Percentiles rank a stretch among this genome's conserved stretches.
Conservation (phyloP, 139 green algal species). For the Chlamydomonas sphaeroides region DNA sequence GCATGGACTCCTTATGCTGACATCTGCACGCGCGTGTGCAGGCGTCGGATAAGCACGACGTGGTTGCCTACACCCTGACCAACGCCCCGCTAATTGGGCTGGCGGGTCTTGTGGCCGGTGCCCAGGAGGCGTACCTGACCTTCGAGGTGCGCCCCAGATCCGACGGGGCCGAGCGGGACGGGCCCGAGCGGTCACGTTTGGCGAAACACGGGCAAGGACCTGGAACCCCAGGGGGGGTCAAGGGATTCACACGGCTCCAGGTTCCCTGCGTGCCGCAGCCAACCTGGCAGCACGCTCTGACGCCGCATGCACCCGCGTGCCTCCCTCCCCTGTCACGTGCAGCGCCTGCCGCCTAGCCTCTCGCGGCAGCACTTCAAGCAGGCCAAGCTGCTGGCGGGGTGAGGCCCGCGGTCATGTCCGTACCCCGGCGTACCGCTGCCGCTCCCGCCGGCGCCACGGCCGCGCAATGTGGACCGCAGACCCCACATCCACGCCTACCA, state of each 20-base stretch:
- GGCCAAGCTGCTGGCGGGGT: slow-evolving; percentile 32
- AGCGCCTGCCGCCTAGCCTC: slow-evolving; percentile 47
- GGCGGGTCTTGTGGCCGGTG: slow-evolving; percentile 40
- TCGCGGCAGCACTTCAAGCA: slow-evolving; percentile 44
- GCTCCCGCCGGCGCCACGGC: no score
- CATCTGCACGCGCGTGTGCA: background rate
- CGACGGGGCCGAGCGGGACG: no score
- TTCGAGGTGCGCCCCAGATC: slow-evolving; percentile 53
- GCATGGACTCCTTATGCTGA: no score
- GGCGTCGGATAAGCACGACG: slow-evolving; percentile 47
- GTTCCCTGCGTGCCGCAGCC: no score
- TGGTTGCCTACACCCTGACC: slow-evolving; percentile 36
- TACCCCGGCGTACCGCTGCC: no score
- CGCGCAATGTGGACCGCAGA: no score
- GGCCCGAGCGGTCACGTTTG: no score
- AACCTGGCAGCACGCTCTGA: no score
- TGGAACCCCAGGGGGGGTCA: no score
- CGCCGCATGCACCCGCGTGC: background rate
- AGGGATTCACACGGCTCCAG: no score
- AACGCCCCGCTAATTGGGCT: slow-evolving; percentile 52
- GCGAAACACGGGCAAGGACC: background rate
- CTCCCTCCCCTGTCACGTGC: background rate
- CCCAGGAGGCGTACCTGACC: slow-evolving; percentile 50
- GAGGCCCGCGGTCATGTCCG: no score
- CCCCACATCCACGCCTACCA: no score